Base-by-base conservation (phyloP, 306 rosid genomes). In the Citrullus amarus region DNA sequence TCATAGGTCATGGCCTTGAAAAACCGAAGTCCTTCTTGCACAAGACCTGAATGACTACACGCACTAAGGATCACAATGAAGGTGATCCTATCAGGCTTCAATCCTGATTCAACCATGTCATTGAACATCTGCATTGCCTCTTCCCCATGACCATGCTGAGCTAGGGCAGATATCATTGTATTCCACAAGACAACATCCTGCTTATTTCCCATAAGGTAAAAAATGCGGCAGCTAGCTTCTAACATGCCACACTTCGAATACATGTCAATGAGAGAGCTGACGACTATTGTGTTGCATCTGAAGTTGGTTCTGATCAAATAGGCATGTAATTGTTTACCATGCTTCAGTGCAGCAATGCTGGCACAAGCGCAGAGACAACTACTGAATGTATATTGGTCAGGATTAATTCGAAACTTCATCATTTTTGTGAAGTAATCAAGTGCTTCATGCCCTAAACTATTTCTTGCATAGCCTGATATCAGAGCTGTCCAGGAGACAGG, bases 361-460 rank as follows among this genome's bases (percentile, higher is more conserved):
- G 96, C 92, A 76, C 97, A 93, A 63, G 98, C 97, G 76, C 86
- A 85, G 71, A 93, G 86, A 78, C 96, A 90, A 80, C 89, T 88
- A 80, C 96, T 91, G 72, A 86, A 86, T 20, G 97, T 93, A 87
- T 81, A 91, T 80, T 93, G 93, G 82, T 93, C 97, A n/a, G 89
- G 97, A 75, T 74, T 86, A 77, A 88, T 80, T 75, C 15, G 84
- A 75, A 79, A 81, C 53, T 16, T 12, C 66, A 88, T 83, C 98
- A 93, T 93, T 83, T 86, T 61, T 28, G 80, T 71, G 41, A 91
- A 91, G 82, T 89, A 78, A 38, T 84, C 82, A 63, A 93, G 93
- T 14, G 96, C 97, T 84, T 89, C 91, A 72, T 86, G 84, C 77
- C 96, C 93, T 81, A 83, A 36, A 78, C 91, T 86, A 25, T 90